A percentile compares a stretch with the other conserved stretches of the same genome.
phyloP scores from a whole-genome alignment of 805 yeast genomes.

The Wickerhamiella musiphila region DNA sequence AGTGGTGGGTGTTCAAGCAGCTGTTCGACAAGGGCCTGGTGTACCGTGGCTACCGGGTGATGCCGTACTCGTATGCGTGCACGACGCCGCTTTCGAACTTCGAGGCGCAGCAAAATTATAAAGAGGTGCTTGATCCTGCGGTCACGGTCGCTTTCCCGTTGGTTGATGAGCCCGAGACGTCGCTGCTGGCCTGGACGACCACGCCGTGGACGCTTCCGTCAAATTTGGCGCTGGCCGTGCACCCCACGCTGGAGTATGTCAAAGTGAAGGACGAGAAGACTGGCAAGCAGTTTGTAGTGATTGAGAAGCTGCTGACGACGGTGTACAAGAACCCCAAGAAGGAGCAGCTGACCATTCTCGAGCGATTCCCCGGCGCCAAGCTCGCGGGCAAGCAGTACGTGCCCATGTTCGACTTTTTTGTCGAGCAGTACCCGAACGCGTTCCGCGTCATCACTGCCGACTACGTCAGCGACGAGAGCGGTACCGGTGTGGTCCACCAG shows the following conservation, averaged over 20 bases:
- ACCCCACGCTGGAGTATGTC: slow-evolving; percentile 79
- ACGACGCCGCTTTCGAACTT: slow-evolving; percentile 94
- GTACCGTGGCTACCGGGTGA: slow-evolving; percentile 88
- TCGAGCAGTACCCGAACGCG: slow-evolving; percentile 58
- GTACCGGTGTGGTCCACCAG: slow-evolving; percentile 98
- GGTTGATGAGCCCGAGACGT: slow-evolving; percentile 61
- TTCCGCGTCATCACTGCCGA: slow-evolving; percentile 69
- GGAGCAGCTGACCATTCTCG: slow-evolving; percentile 73
- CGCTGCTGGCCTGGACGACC: slow-evolving; percentile 95
- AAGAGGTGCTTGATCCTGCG: slow-evolving; percentile 94
- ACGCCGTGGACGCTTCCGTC: slow-evolving; percentile 99
- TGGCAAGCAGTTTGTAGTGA: slow-evolving; percentile 61
- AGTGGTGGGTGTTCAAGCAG: slow-evolving; percentile 97
- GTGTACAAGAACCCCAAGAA: slow-evolving; percentile 88
- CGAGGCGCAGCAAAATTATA: slow-evolving; percentile 96
- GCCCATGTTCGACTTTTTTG: slow-evolving; percentile 73
- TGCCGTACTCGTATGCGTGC: slow-evolving; percentile 97
- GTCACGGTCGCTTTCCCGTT: slow-evolving; percentile 81
- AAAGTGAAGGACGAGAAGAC: slow-evolving; percentile 83
- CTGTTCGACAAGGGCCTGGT: slow-evolving; percentile 73
- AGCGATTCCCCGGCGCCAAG: slow-evolving; percentile 60
- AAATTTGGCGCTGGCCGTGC: slow-evolving; percentile 78
- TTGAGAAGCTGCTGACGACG: slow-evolving; percentile 67
- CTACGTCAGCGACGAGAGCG: slow-evolving; percentile 83
- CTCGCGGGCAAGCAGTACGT: slow-evolving; percentile 63